Evolutionary conservation across 225 moss, liverwort and hornwort genomes (phyloP).

Genomic region (Sphagnum tenellum): DNA sequence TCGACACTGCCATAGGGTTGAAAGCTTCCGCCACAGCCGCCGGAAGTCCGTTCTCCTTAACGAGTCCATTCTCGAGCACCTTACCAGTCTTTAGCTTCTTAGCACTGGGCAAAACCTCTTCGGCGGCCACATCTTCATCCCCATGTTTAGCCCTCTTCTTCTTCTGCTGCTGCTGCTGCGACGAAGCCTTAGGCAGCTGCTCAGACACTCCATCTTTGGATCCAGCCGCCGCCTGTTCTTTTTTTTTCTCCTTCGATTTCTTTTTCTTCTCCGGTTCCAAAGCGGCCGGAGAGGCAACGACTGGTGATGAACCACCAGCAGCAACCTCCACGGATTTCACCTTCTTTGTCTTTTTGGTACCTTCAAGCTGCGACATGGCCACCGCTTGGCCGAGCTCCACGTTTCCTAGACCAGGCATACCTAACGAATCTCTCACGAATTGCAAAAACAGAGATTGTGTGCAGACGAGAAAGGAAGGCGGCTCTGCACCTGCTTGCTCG

Average conservation of each 20-base stretch:
- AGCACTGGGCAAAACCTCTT: not conserved
- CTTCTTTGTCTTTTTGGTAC: slow-evolving; percentile 39
- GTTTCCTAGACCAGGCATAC: slow-evolving; percentile 59
- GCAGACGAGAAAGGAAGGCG: too few relatives aligned
- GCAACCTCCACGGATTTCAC: slow-evolving; percentile 33
- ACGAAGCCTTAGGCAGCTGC: not conserved
- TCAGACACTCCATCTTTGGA: slow-evolving; percentile 5
- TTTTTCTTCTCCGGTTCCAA: slow-evolving; percentile 50
- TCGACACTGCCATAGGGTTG: slow-evolving; percentile 58
- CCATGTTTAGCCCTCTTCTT: slow-evolving; percentile 27
- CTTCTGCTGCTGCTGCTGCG: slow-evolving; percentile 4
- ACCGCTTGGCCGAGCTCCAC: slow-evolving; percentile 37
- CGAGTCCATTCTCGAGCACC: slow-evolving; percentile 25
- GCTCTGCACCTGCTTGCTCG: too few relatives aligned
- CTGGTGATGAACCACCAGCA: not conserved
- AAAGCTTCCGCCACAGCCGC: slow-evolving; percentile 13
- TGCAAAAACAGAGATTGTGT: too few relatives aligned
- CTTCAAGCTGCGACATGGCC: slow-evolving; percentile 13
- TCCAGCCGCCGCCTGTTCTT: slow-evolving; percentile 16
- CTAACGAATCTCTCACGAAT: too few relatives aligned
- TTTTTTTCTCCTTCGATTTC: slow-evolving; percentile 40
- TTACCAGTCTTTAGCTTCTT: slow-evolving; percentile 62
- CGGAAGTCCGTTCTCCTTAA: slow-evolving; percentile 23
- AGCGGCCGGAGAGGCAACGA: slow-evolving; percentile 12
- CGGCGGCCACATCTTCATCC: slow-evolving; percentile 1